Percentiles rank a stretch among this genome's conserved stretches.
phyloP scores from a whole-genome alignment of 805 yeast species.

The Wickerhamiella sorbophila region DNA sequence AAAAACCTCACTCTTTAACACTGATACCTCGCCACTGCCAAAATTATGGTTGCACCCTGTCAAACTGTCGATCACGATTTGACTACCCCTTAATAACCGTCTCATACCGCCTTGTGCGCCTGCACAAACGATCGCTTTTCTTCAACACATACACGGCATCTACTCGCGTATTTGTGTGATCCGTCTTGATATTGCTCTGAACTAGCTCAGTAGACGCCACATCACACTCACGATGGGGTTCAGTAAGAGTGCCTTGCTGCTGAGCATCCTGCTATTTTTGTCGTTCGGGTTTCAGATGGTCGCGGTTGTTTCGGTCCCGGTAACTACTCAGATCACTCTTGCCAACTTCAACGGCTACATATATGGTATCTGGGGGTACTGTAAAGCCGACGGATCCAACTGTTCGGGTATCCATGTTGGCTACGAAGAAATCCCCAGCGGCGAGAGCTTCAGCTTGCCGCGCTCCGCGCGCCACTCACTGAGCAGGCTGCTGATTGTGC shows the following conservation, averaged over 20 bases:
- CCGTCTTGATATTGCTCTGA: no score
- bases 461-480: conserved; percentile 44
- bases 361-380: conserved; percentile 64
- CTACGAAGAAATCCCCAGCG: conserved; percentile 24
- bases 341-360: conserved; percentile 35
- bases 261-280: conserved; percentile 30
- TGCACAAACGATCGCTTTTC: no score
- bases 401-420: conserved; percentile 36
- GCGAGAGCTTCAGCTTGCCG: conserved; percentile 36
- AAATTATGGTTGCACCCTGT: no score
- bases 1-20: no score
- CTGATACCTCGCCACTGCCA: no score
- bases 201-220: no score
- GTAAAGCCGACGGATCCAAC: conserved; percentile 25
- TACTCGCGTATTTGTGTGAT: no score
- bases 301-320: conserved; percentile 48
- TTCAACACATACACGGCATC: no score
- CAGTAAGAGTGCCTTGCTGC: conserved; percentile 8
- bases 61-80: no score
- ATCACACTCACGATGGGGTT: no score
- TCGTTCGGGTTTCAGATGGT: conserved; percentile 45
- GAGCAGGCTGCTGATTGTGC: conserved; percentile 49
- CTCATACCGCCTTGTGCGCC: no score
- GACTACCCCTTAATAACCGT: no score
- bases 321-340: conserved; percentile 35